Conservation (phyloP, 768 basidiomycete genomes). For the Jaapia argillacea region DNA sequence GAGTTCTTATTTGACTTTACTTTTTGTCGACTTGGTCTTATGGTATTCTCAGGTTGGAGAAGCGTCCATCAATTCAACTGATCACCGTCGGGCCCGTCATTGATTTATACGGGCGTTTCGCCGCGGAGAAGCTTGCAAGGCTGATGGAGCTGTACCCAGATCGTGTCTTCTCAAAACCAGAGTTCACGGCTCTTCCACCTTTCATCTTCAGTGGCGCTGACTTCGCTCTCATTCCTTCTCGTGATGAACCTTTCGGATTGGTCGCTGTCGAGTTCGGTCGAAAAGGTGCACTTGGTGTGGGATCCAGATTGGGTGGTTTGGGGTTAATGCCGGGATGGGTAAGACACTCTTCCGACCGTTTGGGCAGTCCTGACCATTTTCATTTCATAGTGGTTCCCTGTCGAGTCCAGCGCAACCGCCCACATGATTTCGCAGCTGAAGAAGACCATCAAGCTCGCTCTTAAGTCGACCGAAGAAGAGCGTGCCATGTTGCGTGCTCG, state of each 20-base stretch:
- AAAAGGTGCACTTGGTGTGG: slow-evolving; percentile 94
- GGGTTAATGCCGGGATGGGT: slow-evolving; percentile 99
- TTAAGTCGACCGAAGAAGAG: slow-evolving; percentile 86
- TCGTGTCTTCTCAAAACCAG: slow-evolving; percentile 91
- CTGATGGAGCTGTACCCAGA: slow-evolving; percentile 95
- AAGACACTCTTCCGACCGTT: slow-evolving; percentile 19
- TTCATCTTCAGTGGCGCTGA: slow-evolving; percentile 93
- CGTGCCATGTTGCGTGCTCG: slow-evolving; percentile 88
- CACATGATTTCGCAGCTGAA: slow-evolving; percentile 93
- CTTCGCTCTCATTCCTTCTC: slow-evolving; percentile 90
- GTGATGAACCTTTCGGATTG: slow-evolving; percentile 93
- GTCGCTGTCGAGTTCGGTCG: slow-evolving; percentile 95
- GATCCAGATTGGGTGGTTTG: slow-evolving; percentile 86
- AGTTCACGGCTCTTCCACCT: slow-evolving; percentile 89
- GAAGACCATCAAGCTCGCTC: slow-evolving; percentile 90
- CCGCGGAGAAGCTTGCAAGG: slow-evolving; percentile 86
- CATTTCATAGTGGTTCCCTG: slow-evolving; percentile 79
- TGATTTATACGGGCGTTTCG: slow-evolving; percentile 90
- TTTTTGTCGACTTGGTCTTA: slow-evolving; percentile 6
- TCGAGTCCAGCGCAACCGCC: slow-evolving; percentile 84
- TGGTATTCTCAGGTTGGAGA: slow-evolving; percentile 53
- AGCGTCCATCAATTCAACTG: slow-evolving; percentile 77
- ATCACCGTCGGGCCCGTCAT: slow-evolving; percentile 92
- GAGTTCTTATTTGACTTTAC: slow-evolving; percentile 20
- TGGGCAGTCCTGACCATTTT: slow-evolving; percentile 1